Conservation (phyloP, 495 filamentous ascomycete genomes). For the Aspergillus indologenus region DNA sequence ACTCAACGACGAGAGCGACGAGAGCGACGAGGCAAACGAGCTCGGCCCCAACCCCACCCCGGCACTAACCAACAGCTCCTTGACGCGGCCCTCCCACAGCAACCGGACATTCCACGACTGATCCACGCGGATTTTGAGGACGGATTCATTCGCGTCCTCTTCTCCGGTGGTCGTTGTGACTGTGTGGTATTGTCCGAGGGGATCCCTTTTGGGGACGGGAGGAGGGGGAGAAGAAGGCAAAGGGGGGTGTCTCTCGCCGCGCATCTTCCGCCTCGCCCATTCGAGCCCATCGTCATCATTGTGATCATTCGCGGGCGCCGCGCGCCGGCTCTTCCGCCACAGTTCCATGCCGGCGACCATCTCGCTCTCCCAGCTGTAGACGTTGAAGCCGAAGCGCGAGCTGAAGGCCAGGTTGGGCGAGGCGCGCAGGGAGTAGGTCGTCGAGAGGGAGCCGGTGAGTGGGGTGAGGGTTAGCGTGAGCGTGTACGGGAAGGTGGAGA, state of each 20-base stretch:
- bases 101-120: slow-evolving; percentile 80
- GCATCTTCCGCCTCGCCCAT: slow-evolving; percentile 45
- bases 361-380: slow-evolving; percentile 96
- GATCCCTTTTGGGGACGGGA: slow-evolving; percentile 14
- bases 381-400: slow-evolving; percentile 92
- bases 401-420: slow-evolving; percentile 77
- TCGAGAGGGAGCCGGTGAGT: slow-evolving; percentile 85
- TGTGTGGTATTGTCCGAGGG: no score
- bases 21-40: slow-evolving; percentile 36
- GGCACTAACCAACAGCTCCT: slow-evolving; percentile 88
- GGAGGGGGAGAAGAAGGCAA: slow-evolving; percentile 21
- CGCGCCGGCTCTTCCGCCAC: slow-evolving; percentile 61
- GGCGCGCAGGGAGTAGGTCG: slow-evolving; percentile 86
- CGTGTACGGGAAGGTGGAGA: slow-evolving; percentile 73
- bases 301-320: slow-evolving; percentile 14
- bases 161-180: slow-evolving; percentile 38
- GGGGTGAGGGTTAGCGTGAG: slow-evolving; percentile 90
- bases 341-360: slow-evolving; percentile 86
- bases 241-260: slow-evolving; percentile 26
- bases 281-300: slow-evolving; percentile 38
- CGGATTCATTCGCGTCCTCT: slow-evolving; percentile 72
- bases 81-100: slow-evolving; percentile 90
- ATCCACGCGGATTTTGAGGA: slow-evolving; percentile 86
- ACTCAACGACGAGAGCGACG: slow-evolving; percentile 30
- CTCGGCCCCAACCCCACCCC: slow-evolving; percentile 69